Evolutionary conservation across 2,329 filamentous ascomycete species (phyloP), one percentile per base, ranked within the genome.

Genomic region (Dothistroma septosporum): DNA sequence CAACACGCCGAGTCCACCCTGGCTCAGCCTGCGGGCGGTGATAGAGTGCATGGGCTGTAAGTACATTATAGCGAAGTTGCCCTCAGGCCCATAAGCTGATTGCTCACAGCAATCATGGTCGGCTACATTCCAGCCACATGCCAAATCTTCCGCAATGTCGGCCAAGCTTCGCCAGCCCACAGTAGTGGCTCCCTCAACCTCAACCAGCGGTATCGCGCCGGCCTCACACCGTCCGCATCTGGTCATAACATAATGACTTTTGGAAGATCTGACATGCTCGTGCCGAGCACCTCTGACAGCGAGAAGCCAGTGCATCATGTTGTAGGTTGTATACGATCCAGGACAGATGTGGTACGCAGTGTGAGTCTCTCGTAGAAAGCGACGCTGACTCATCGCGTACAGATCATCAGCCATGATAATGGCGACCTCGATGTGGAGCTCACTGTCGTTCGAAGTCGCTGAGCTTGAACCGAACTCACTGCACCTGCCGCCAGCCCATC

Each of bases 121-220:
- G 60, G 60, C 44, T 61, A 56, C n/a, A 59, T 61, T 19, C 60
- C 60, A 14, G 55, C 55, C 22, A 61, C 59, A 33, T 61, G 56
- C 2, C 60, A 61, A 24, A 61, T 61, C 33, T 61, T 61, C 41
- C 55, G 60, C 12, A 32, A 19, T 11, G 49, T 53, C n/a, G 49
- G 49, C 16, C 49, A 56, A 5, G 22, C 37, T 1, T 47, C 47
- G 4, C 14, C 56, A 19, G 33, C 19, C 19, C 37, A 47, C 21
- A 56, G 53, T 47, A 37, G 37, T 19, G 47, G 53, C 41, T 44
- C 41, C 41, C n/a, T 37, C 8, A 46, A 47, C n/a, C 19, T 21
- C 4, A 46, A 47, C 28, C 35, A 31, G 1, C 31, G 41, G 14
- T 56, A 9, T 21, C 53, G 32, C 10, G 19, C 14, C 21, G 41